Evolutionary conservation across 1,284 basidiomycete species (phyloP), one percentile per base, ranked within the genome.

Genomic region (Ceratobasidium papillatum): DNA sequence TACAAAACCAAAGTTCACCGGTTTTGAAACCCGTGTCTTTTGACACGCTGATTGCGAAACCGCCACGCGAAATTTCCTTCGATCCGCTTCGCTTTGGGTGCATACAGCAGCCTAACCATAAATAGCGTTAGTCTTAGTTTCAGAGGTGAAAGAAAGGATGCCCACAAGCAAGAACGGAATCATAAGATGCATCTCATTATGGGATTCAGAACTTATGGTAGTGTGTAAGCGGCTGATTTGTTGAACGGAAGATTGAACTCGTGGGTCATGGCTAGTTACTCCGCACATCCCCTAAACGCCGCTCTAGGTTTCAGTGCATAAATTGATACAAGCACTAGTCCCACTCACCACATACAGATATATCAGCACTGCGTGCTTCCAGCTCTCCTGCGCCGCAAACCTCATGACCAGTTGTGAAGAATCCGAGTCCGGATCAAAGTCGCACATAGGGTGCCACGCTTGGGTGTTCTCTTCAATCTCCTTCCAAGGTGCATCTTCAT

Each of bases 291-390:
- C 36, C 61, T 63, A 12, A 3, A n/a, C n/a, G n/a, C n/a, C n/a
- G n/a, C n/a, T n/a, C n/a, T n/a, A n/a, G n/a, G n/a, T n/a, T n/a
- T n/a, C n/a, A n/a, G n/a, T n/a, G n/a, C n/a, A n/a, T n/a, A n/a
- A n/a, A n/a, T n/a, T n/a, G n/a, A n/a, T n/a, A n/a, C n/a, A n/a
- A n/a, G n/a, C n/a, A n/a, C n/a, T n/a, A n/a, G n/a, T n/a, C n/a
- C n/a, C n/a, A n/a, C 62, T 3, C 19, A 64, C 62, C 62, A 64
- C 47, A 47, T 64, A 64, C 4, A 64, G 12, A 25, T 64, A 64
- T 7, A 64, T 64, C 41, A 64, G n/a, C n/a, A n/a, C n/a, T n/a
- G n/a, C 38, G 25, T 66, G 63, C 38, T 47, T 43, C 43, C 43
- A 36, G 2, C 25, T 30, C 27, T 66, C 63, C n/a, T 51, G 43